Conservation (phyloP, 1,284 basidiomycete species). For the Pseudozyma thailandica region DNA sequence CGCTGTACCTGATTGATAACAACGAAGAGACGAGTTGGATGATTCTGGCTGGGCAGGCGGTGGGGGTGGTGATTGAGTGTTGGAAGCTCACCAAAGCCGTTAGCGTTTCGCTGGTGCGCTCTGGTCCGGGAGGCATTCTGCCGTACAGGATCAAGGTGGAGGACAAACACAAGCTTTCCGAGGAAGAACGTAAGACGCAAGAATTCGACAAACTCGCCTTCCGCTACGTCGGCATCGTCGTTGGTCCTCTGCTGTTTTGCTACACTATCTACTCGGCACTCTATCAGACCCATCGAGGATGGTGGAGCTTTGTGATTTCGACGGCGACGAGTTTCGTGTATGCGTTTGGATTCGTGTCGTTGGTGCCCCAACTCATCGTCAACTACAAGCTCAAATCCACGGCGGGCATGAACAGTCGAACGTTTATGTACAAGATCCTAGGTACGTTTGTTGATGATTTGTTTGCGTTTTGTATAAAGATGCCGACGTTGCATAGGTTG, state of each 20-base stretch:
- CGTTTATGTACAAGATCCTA: slow-evolving; percentile 93
- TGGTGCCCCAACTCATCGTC: slow-evolving; percentile 64
- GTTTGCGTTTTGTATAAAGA: slow-evolving; percentile 83
- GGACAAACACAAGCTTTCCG: slow-evolving; percentile 89
- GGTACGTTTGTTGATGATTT: slow-evolving; percentile 88
- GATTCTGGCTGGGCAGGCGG: slow-evolving; percentile 83
- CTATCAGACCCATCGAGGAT: slow-evolving; percentile 79
- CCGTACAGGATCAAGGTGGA: slow-evolving; percentile 85
- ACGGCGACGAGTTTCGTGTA: slow-evolving; percentile 88
- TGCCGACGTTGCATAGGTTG: slow-evolving; percentile 90
- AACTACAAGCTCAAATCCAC: slow-evolving; percentile 90
- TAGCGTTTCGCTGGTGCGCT: slow-evolving; percentile 77
- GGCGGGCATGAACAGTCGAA: slow-evolving; percentile 94
- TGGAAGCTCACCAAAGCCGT: slow-evolving; percentile 88
- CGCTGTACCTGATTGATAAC: slow-evolving; percentile 93
- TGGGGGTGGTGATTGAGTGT: slow-evolving; percentile 87
- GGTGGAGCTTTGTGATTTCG: slow-evolving; percentile 90
- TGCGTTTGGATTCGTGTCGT: slow-evolving; percentile 93
- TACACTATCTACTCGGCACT: slow-evolving; percentile 85
- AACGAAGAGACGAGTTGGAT: slow-evolving; percentile 94
- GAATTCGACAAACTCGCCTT: slow-evolving; percentile 88
- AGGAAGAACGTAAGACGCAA: slow-evolving; percentile 97
- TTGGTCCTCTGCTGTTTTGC: slow-evolving; percentile 82
- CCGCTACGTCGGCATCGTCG: slow-evolving; percentile 87
- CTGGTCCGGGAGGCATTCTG: slow-evolving; percentile 74